Conservation (phyloP, 257 asterid species). For the Solanum chaucha region DNA sequence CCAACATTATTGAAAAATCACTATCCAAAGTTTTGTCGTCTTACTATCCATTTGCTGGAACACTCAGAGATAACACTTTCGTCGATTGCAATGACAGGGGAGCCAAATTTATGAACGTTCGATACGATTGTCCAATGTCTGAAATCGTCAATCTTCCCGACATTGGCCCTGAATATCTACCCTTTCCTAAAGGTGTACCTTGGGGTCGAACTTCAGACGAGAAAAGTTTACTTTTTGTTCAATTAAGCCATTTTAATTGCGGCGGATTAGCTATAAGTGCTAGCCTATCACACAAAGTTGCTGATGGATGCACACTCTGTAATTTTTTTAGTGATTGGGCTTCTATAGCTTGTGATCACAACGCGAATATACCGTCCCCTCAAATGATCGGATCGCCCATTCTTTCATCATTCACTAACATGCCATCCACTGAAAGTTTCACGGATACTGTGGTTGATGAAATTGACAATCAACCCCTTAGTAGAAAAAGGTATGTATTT, state of each 20-base stretch:
- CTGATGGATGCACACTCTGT: not conserved
- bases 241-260: not conserved
- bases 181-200: not conserved
- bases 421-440: too few relatives aligned
- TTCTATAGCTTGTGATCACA: not conserved
- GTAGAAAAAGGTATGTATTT: not conserved
- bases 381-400: not conserved
- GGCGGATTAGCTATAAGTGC: slow-evolving; percentile 4
- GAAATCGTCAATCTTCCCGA: not conserved
- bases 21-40: not conserved
- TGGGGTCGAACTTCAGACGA: not conserved
- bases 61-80: not conserved
- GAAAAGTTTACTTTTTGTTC: not conserved
- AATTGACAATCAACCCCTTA: not conserved
- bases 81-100: not conserved
- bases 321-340: not conserved
- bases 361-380: not conserved
- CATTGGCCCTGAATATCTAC: not conserved
- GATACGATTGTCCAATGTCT: not conserved
- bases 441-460: not conserved
- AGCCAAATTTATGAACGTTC: not conserved
- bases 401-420: not conserved
- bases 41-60: slow-evolving; percentile 12
- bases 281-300: not conserved
- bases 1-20: not conserved